These are phyloP conservation scores for Aspergillus bertholletiae DNA, from an alignment of 495 filamentous ascomycete genomes.

Conservation along the genomic window DNA sequence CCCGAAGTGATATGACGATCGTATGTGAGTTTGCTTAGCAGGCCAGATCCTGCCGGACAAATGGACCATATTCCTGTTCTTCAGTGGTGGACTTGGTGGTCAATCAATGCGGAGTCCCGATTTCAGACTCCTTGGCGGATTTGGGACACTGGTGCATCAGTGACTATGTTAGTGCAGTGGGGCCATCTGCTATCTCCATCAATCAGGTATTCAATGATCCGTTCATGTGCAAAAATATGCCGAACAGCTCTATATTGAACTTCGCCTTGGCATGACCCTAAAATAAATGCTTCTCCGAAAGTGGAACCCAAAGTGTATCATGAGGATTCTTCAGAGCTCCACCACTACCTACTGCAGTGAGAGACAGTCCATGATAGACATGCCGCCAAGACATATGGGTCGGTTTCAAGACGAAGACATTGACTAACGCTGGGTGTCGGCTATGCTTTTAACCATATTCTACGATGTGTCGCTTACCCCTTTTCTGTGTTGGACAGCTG, in stretches of 20 bases:
- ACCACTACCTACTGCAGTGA: neutral
- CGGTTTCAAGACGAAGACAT: neutral
- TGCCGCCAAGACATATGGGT: neutral
- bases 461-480: neutral
- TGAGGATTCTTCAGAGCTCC: neutral
- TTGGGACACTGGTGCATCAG: neutral
- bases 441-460: neutral
- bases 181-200: neutral
- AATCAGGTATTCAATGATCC: neutral
- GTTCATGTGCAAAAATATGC: neutral
- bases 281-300: neutral
- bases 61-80: neutral
- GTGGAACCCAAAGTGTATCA: neutral
- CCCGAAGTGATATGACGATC: neutral
- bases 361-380: neutral
- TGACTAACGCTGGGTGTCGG: neutral
- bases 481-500: neutral
- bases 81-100: conserved; percentile 5
- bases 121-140: neutral
- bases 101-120: neutral
- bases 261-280: neutral
- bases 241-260: neutral
- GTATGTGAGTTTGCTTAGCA: neutral
- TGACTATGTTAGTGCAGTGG: neutral
- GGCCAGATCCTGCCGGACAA: neutral